Base-by-base conservation (phyloP, 1,284 basidiomycete species). In the Sporisorium sorghi region DNA sequence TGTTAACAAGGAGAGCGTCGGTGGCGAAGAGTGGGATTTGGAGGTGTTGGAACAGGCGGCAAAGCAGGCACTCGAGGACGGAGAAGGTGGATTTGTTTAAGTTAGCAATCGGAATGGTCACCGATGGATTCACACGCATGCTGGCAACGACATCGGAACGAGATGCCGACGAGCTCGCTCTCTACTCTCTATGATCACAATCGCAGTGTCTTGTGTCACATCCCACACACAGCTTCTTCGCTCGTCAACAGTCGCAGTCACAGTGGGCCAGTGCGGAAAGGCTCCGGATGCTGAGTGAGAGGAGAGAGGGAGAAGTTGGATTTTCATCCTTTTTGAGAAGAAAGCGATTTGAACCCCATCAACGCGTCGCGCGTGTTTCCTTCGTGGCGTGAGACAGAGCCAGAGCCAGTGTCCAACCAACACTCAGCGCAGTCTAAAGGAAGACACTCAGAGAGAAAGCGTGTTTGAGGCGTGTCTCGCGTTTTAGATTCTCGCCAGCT, bases 21-120 rank as follows among this genome's bases (percentile, higher is more conserved):
- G 67, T 15, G 73, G 67, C 21, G 62, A 64, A 28, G 11, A 24
- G 23, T 75, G 73, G 73, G 67, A 71, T 56, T 32, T 75, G 35
- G 30, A 67, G 14, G 63, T 71, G 35, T 10, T 58, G 14, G 67
- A 75, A 46, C 32, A 60, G 24, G 73, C 73, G 14, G 73, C 73
- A 2, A 39, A 37, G 30, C 49, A 64, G 52, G 63, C 73, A 26
- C 44, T 47, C 4, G 57, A 75, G 14, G 54, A 71, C 30, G 73
- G 73, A 19, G 63, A 75, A n/a, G 73, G 73, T 28, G 73, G 64
- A n/a, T 75, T 66, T 46, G 68, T 75, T 1, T 75, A 30, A 19
- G 26, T 7, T 19, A 21, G 44, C 23, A 14, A 2, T 53, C 51
- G 33, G 51, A 53, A 23, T 14, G 11, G 17, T 47, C 26, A n/a